A percentile compares a stretch with the other conserved stretches of the same genome.
phyloP scores from a whole-genome alignment of 2,329 filamentous ascomycete species.

The Penicillium expansum region DNA sequence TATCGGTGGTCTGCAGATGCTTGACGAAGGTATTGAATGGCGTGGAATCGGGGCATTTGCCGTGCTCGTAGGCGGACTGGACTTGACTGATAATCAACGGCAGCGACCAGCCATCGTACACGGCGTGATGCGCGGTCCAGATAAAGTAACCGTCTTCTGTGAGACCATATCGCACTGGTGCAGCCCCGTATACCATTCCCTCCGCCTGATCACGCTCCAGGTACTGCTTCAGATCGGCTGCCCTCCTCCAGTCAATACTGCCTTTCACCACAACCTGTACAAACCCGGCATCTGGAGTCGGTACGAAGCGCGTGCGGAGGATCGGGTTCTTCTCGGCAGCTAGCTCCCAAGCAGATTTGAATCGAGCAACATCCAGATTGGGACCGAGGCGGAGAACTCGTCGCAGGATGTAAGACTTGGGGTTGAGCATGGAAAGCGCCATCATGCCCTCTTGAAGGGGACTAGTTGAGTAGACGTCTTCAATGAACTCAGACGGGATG shows the following conservation, averaged over 20 bases:
- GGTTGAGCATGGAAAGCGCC: conserved; percentile 36
- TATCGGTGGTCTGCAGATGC: background rate
- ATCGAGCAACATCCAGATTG: conserved; percentile 29
- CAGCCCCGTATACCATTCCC: conserved; percentile 8
- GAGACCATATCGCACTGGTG: background rate
- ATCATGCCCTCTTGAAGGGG: conserved; percentile 35
- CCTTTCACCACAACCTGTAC: too few species aligned
- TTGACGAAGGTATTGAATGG: conserved; percentile 4
- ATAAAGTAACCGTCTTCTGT: conserved; percentile 31
- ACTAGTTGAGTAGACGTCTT: conserved; percentile 30
- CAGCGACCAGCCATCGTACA: conserved; percentile 44
- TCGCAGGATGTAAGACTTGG: conserved; percentile 40
- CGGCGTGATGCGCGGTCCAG: conserved; percentile 45
- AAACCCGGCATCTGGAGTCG: too few species aligned
- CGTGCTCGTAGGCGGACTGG: background rate
- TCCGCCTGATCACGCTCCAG: background rate
- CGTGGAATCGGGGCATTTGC: background rate
- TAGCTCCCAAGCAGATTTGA: conserved; percentile 33
- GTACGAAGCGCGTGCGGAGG: conserved; percentile 35
- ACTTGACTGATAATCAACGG: conserved; percentile 21
- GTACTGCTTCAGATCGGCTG: too few species aligned
- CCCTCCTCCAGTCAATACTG: too few species aligned
- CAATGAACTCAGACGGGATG: conserved; percentile 7
- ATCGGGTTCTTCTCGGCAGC: conserved; percentile 35
- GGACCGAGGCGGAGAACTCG: conserved; percentile 31